A percentile compares a stretch with the other conserved stretches of the same genome.
These are phyloP conservation scores for Talaromyces amestolkiae DNA, from an alignment of 2,329 filamentous ascomycete genomes.

Conservation along the genomic window DNA sequence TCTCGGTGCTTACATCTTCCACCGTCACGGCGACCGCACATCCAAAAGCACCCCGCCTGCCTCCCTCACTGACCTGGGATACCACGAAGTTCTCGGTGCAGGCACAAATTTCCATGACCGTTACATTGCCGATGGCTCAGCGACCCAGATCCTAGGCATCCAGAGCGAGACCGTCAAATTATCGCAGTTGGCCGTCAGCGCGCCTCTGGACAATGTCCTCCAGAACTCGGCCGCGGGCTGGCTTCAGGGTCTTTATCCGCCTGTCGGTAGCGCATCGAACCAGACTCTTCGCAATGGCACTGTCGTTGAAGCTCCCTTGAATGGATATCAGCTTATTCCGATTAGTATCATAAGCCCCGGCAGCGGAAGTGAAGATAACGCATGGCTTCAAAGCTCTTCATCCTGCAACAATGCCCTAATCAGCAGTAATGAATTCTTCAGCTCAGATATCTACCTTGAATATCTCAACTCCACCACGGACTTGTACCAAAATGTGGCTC, in stretches of 20 bases:
- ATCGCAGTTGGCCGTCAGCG: constrained; percentile 68
- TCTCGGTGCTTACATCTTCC: constrained; percentile 81
- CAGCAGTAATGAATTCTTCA: constrained; percentile 61
- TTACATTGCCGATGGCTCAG: constrained; percentile 65
- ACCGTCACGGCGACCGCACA: constrained; percentile 85
- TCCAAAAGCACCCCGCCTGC: constrained; percentile 71
- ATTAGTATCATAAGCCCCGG: constrained; percentile 61
- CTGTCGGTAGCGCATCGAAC: constrained; percentile 54
- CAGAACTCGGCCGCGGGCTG: constrained; percentile 78
- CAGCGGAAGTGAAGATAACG: constrained; percentile 57
- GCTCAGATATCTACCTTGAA: constrained; percentile 49
- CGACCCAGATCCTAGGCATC: constrained; percentile 63
- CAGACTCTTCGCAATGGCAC: constrained; percentile 71
- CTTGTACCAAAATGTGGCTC: constrained; percentile 54
- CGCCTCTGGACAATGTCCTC: constrained; percentile 73
- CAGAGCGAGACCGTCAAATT: constrained; percentile 64
- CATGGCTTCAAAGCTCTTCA: constrained; percentile 59
- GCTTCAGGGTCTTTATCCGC: constrained; percentile 83
- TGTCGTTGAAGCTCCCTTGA: constrained; percentile 63
- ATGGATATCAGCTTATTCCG: constrained; percentile 81
- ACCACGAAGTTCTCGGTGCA: constrained; percentile 68
- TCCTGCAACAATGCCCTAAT: constrained; percentile 55
- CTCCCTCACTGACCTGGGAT: constrained; percentile 74
- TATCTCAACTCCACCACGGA: constrained; percentile 50
- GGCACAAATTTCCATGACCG: constrained; percentile 73